Conservation (phyloP, 108 stramenopile species). For the Fistulifera pelliculosa region DNA sequence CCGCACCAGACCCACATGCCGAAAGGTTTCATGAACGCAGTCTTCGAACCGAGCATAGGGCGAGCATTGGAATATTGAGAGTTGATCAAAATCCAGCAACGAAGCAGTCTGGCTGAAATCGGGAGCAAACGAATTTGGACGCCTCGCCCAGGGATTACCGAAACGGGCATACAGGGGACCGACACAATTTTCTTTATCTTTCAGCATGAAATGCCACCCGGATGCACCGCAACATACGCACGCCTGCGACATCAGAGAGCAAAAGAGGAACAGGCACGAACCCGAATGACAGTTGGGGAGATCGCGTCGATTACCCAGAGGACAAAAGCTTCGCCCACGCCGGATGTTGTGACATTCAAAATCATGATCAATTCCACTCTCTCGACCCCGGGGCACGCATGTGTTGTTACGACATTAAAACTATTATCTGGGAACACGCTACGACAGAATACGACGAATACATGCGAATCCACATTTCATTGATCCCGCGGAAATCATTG, state of each 20-base stretch:
- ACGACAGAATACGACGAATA: constrained; percentile 24
- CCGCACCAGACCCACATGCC: no score
- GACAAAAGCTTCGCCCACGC: constrained; percentile 24
- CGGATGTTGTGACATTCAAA: constrained; percentile 32
- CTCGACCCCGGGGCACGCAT: constrained; percentile 19
- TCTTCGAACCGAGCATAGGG: constrained; percentile 18
- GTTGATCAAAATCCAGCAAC: not conserved
- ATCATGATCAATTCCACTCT: constrained; percentile 37
- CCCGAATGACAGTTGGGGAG: constrained; percentile 29
- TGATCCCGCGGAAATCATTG: constrained; percentile 31
- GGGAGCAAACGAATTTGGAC: constrained; percentile 13
- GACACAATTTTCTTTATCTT: constrained; percentile 11
- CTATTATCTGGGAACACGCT: constrained; percentile 36
- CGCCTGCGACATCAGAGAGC: constrained; percentile 16
- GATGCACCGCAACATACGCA: constrained; percentile 18
- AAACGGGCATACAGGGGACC: not conserved
- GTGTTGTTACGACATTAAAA: no score
- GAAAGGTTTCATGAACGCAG: not conserved
- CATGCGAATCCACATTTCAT: constrained; percentile 22
- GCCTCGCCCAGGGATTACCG: constrained; percentile 8
- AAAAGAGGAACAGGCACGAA: constrained; percentile 18
- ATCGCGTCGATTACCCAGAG: constrained; percentile 20
- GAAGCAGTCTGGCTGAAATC: not conserved
- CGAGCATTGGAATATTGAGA: constrained; percentile 14
- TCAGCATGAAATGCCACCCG: constrained; percentile 10